Evolutionary conservation across 2,329 filamentous ascomycete genomes (phyloP).

Genomic region (Parastagonospora nodorum): DNA sequence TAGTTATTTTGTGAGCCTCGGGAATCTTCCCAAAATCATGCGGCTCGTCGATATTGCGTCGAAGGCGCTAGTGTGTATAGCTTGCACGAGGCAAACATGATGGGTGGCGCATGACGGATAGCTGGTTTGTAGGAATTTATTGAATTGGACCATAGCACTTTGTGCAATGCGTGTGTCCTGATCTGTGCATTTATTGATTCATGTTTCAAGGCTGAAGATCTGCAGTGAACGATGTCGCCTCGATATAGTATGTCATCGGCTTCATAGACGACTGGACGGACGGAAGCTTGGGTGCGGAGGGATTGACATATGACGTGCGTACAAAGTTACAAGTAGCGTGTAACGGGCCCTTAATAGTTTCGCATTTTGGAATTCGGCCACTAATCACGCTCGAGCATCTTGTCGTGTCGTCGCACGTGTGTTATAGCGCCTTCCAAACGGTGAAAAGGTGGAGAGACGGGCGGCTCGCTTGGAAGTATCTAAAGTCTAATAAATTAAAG

Average conservation of each 20-base stretch:
- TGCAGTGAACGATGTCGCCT: neutral
- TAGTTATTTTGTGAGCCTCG: slow-evolving; percentile 11
- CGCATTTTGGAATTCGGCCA: neutral
- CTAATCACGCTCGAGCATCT: neutral
- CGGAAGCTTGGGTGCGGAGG: neutral
- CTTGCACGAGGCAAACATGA: neutral
- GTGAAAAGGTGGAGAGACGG: slow-evolving; percentile 1
- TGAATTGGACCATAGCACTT: no score
- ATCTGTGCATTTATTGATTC: no score
- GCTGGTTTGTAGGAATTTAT: neutral
- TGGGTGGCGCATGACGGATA: neutral
- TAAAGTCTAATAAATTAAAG: slow-evolving; percentile 7
- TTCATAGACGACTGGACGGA: slow-evolving; percentile 3
- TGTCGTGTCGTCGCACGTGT: slow-evolving; percentile 1
- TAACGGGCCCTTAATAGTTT: slow-evolving; percentile 5
- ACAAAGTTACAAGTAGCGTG: slow-evolving; percentile 6
- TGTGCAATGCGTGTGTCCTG: no score
- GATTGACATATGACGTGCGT: slow-evolving; percentile 2
- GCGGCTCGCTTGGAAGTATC: slow-evolving; percentile 7
- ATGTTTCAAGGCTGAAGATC: no score
- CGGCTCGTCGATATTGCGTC: slow-evolving; percentile 10
- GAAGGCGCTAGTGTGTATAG: slow-evolving; percentile 1
- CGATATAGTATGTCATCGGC: neutral
- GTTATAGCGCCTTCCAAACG: neutral
- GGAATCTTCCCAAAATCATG: slow-evolving; percentile 15